Base-by-base conservation (phyloP, 2,329 filamentous ascomycete species). In the Claviceps capensis region DNA sequence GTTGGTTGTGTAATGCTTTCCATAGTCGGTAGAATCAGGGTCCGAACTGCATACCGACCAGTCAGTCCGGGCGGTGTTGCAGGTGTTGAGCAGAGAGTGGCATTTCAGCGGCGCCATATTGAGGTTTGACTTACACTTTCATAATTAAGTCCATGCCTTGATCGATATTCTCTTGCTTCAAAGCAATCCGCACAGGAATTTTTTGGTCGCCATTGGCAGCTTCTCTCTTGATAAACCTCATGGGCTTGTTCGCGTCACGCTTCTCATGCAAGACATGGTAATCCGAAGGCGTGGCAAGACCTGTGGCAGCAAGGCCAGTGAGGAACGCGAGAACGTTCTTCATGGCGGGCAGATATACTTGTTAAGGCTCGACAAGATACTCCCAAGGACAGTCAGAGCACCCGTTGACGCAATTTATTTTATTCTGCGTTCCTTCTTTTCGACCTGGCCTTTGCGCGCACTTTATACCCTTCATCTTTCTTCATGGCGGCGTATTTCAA, bases 161-260 rank as follows among this genome's bases (percentile, higher is more conserved):
- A 50, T 74, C 65, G n/a, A 76, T 59, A 53, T 75, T 75, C 26
- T 65, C 63, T 56, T 76, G 72, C 38, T 66, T 61, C 41, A 75
- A 62, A 6, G 71, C 72, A 48, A 75, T 73, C 37, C 66, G 64
- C 17, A 71, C 65, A 3, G 67, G 66, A 13, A 72, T 54, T 13
- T 54, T 53, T 42, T 54, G 51, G 14, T 49, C 48, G 13, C 52
- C 49, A 37, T 53, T 46, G 8, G 60, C 53, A 19, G 61, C 53
- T 9, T 55, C 49, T 5, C 59, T 53, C 55, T 60, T 63, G 13
- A 53, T 54, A 61, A 64, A 68, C 42, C 56, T 43, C 11, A 11
- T 57, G 19, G 56, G 51, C n/a, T 47, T 34, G 9, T 14, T 34
- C 3, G 53, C 52, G 14, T 60, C 53, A 16, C 62, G 60, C 47